Evolutionary conservation across 2,329 filamentous ascomycete species (phyloP).

Genomic region (Simplicillium aogashimaense): DNA sequence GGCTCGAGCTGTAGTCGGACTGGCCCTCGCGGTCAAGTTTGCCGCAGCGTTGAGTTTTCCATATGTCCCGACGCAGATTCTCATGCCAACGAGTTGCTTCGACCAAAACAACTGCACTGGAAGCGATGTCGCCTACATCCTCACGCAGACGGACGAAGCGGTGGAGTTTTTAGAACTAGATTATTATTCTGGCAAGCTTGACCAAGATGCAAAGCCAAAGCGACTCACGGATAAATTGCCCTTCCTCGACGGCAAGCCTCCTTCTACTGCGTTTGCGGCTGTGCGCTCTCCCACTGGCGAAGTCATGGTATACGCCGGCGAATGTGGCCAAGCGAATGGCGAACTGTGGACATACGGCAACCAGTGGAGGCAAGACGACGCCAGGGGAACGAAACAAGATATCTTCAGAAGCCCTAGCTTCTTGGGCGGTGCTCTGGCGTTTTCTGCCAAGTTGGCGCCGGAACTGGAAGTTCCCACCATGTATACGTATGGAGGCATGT

Average conservation of each 20-base stretch:
- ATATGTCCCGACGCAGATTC: conserved; percentile 68
- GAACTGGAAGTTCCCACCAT: conserved; percentile 42
- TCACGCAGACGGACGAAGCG: conserved; percentile 42
- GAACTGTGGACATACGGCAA: conserved; percentile 58
- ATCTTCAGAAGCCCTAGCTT: conserved; percentile 32
- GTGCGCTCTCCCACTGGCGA: conserved; percentile 57
- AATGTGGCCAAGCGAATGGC: conserved; percentile 49
- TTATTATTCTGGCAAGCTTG: conserved; percentile 49
- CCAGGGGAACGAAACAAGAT: conserved; percentile 10
- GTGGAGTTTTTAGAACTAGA: conserved; percentile 55
- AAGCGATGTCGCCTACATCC: conserved; percentile 55
- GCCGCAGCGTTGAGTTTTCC: conserved; percentile 45
- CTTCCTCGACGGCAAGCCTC: conserved; percentile 43
- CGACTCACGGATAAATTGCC: conserved; percentile 48
- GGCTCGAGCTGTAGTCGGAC: too few species aligned
- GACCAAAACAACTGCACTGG: conserved; percentile 27
- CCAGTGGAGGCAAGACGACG: conserved; percentile 12
- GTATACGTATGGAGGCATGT: conserved; percentile 89
- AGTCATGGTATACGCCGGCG: conserved; percentile 64
- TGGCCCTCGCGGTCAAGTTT: too few species aligned
- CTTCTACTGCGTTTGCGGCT: conserved; percentile 53
- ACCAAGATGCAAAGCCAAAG: conserved; percentile 32
- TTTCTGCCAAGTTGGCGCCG: conserved; percentile 50
- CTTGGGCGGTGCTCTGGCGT: conserved; percentile 51
- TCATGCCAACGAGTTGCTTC: conserved; percentile 39